Evolutionary conservation across 2,329 filamentous ascomycete species (phyloP).

Genomic region (Monosporascus sp.): DNA sequence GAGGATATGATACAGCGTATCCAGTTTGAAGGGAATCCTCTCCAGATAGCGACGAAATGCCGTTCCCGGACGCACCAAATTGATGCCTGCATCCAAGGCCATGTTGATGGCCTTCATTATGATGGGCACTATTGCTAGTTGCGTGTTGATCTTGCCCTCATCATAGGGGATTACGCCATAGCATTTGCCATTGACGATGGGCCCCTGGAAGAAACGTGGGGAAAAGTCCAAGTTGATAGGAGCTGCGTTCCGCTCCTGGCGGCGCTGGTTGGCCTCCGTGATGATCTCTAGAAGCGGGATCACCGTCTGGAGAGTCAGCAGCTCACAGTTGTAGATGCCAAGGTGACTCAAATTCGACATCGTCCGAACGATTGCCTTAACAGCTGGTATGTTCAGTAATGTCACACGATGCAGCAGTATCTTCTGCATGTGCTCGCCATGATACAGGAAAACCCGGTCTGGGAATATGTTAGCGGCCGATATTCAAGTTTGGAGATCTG

Average conservation of each 20-base stretch:
- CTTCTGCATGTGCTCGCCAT: constrained; percentile 12
- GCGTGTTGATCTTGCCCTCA: constrained; percentile 9
- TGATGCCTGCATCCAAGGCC: constrained; percentile 10
- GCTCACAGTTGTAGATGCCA: constrained; percentile 23
- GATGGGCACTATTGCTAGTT: constrained; percentile 7
- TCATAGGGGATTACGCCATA: constrained; percentile 19
- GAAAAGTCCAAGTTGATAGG: constrained; percentile 18
- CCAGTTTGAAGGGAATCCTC: constrained; percentile 15
- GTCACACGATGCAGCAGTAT: constrained; percentile 20
- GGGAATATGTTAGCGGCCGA: constrained; percentile 2
- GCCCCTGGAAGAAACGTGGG: constrained; percentile 3
- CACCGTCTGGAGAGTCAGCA: constrained; percentile 20
- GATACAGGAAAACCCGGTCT: constrained; percentile 7
- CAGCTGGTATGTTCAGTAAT: constrained; percentile 12
- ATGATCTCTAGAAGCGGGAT: constrained; percentile 13
- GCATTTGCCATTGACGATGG: constrained; percentile 7
- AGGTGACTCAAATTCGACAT: constrained; percentile 17
- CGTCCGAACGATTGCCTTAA: constrained; percentile 12
- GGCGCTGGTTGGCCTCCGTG: constrained; percentile 8
- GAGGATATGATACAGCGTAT: constrained; percentile 12
- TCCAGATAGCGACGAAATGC: constrained; percentile 22
- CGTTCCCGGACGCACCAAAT: constrained; percentile 18
- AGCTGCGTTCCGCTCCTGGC: constrained; percentile 9
- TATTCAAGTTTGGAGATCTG: not conserved
- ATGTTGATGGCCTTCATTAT: constrained; percentile 9